A percentile compares a stretch with the other conserved stretches of the same genome.
phyloP scores from a whole-genome alignment of 495 filamentous ascomycete species.

The Podospora pseudopauciseta region DNA sequence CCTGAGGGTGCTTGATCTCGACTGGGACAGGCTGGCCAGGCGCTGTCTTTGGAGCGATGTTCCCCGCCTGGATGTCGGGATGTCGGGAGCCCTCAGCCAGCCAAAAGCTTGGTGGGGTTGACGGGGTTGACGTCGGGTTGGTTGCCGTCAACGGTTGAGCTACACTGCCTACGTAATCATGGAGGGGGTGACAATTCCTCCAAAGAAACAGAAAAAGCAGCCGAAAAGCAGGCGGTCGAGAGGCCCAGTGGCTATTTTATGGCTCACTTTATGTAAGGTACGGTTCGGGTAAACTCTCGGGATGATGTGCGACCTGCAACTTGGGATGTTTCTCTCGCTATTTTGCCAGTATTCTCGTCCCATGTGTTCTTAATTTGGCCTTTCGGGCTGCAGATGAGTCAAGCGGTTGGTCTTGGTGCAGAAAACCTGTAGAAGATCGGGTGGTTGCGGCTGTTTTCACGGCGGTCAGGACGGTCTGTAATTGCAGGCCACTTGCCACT shows the following conservation, averaged over 20 bases:
- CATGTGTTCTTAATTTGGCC: slow-evolving; percentile 1
- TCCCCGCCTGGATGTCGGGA: slow-evolving; percentile 6
- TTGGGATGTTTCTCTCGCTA: not conserved
- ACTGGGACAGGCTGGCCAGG: slow-evolving; percentile 8
- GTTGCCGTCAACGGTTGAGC: not conserved
- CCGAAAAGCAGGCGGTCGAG: slow-evolving; percentile 2
- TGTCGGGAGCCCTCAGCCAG: slow-evolving; percentile 4
- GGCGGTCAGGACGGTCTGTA: too few relatives aligned
- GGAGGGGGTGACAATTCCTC: not conserved
- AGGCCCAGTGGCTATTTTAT: slow-evolving; percentile 5
- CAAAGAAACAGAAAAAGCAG: not conserved
- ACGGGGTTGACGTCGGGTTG: too few relatives aligned
- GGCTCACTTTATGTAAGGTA: not conserved
- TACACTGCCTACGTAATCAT: slow-evolving; percentile 2
- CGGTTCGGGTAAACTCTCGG: slow-evolving; percentile 1
- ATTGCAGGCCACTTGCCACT: slow-evolving; percentile 5
- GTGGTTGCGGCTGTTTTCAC: too few relatives aligned
- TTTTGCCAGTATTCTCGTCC: slow-evolving; percentile 5
- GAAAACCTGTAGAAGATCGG: too few relatives aligned
- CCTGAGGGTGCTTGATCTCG: slow-evolving; percentile 6
- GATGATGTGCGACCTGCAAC: slow-evolving; percentile 1
- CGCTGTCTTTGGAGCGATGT: slow-evolving; percentile 10
- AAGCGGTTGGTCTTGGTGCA: not conserved
- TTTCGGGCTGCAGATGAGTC: slow-evolving; percentile 4
- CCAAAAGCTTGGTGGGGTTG: slow-evolving; percentile 6